A percentile compares a stretch with the other conserved stretches of the same genome.
These are phyloP conservation scores for Geotrichum carabidarum DNA, from an alignment of 1,139 yeast species.

Conservation along the genomic window DNA sequence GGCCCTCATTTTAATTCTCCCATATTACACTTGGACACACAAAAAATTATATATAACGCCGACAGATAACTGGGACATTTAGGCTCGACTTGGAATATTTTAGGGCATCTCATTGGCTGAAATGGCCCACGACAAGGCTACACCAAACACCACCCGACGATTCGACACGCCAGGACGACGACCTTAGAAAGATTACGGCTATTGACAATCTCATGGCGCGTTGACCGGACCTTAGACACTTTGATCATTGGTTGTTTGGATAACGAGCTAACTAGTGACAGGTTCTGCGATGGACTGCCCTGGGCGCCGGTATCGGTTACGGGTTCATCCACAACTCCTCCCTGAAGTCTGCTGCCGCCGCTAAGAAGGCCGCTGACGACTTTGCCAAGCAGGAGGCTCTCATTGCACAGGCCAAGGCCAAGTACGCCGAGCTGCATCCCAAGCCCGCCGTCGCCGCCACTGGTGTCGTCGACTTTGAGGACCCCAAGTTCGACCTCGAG, in stretches of 20 bases:
- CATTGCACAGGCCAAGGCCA: conserved; percentile 82
- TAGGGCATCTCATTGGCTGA: conserved; percentile 14
- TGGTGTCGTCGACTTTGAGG: conserved; percentile 61
- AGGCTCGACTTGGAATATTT: conserved; percentile 11
- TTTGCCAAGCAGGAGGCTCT: conserved; percentile 67
- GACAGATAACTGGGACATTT: background rate
- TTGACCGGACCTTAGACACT: too few relatives aligned
- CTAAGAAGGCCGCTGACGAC: conserved; percentile 53
- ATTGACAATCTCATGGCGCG: background rate
- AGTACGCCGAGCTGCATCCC: conserved; percentile 68
- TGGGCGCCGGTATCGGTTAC: conserved; percentile 83
- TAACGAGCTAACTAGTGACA: conserved; percentile 32
- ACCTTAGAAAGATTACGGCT: background rate
- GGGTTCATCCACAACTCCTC: conserved; percentile 82
- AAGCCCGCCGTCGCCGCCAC: conserved; percentile 37
- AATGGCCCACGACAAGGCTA: background rate
- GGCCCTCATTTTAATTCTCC: background rate
- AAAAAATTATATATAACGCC: too few relatives aligned
- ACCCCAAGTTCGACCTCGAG: conserved; percentile 83
- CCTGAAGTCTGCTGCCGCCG: conserved; percentile 56
- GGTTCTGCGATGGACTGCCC: conserved; percentile 88
- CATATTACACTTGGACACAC: background rate
- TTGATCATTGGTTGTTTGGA: background rate
- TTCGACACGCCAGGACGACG: too few relatives aligned
- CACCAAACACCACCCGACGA: too few relatives aligned